Evolutionary conservation across 2,329 filamentous ascomycete genomes (phyloP).

Genomic region (Beauveria sp.): DNA sequence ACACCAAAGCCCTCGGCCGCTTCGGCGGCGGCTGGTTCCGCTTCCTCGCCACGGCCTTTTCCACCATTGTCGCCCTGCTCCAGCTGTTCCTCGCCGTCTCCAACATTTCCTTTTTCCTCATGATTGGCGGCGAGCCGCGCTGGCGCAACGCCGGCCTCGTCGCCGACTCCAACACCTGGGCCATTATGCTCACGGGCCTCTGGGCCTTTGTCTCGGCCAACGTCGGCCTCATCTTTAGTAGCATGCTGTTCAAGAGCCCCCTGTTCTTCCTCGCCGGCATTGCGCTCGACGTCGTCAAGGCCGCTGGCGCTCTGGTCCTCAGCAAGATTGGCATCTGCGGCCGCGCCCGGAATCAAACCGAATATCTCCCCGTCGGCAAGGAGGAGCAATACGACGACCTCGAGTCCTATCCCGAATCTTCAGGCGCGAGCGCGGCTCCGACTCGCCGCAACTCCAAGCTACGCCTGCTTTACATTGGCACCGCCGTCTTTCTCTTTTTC

Average conservation of each 20-base stretch:
- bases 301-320: slow-evolving; percentile 13
- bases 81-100: slow-evolving; percentile 17
- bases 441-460: neutral
- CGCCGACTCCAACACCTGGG: slow-evolving; percentile 23
- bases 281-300: slow-evolving; percentile 21
- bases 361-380: slow-evolving; percentile 19
- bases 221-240: slow-evolving; percentile 13
- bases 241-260: slow-evolving; percentile 20
- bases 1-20: neutral
- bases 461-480: slow-evolving; percentile 12
- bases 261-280: slow-evolving; percentile 14
- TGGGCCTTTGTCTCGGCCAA: slow-evolving; percentile 19
- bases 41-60: slow-evolving; percentile 3
- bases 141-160: slow-evolving; percentile 27
- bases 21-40: slow-evolving; percentile 8
- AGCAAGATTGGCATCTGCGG: neutral
- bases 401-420: neutral
- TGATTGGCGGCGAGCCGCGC: slow-evolving; percentile 26
- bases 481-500: slow-evolving; percentile 14
- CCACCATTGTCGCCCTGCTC: neutral
- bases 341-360: neutral
- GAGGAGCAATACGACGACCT: slow-evolving; percentile 17
- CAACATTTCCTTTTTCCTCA: slow-evolving; percentile 20
- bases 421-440: neutral
- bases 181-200: slow-evolving; percentile 24